A percentile compares a stretch with the other conserved stretches of the same genome.
Evolutionary conservation across 179 eudicot genomes (phyloP).

Genomic region (Nepenthes alata): DNA sequence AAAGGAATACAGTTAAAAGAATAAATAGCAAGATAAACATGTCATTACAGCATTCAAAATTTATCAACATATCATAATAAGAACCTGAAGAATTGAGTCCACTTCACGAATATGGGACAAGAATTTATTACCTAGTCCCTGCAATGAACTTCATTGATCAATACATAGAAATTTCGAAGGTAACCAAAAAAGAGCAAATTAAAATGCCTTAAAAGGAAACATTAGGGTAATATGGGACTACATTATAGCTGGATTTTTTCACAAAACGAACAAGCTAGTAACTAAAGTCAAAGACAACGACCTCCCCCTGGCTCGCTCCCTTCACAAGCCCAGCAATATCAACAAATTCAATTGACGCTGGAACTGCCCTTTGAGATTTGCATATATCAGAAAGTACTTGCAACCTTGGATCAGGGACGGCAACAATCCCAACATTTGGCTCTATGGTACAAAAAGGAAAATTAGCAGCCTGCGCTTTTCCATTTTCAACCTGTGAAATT

Average conservation of each 20-base stretch:
- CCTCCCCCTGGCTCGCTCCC: slow-evolving; percentile 99
- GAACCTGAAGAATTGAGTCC: slow-evolving; percentile 92
- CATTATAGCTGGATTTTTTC: not conserved
- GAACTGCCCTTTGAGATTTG: slow-evolving; percentile 77
- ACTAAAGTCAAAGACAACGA: slow-evolving; percentile 15
- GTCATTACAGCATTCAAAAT: not conserved
- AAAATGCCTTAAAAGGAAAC: too few relatives aligned
- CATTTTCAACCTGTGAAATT: slow-evolving; percentile 76
- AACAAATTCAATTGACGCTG: slow-evolving; percentile 91
- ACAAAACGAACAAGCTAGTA: not conserved
- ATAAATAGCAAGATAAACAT: not conserved
- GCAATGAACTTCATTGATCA: slow-evolving; percentile 14
- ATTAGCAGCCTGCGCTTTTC: slow-evolving; percentile 98
- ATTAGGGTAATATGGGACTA: not conserved
- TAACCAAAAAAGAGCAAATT: not conserved
- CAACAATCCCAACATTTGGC: slow-evolving; percentile 91
- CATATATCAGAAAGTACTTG: slow-evolving; percentile 74
- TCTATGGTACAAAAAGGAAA: slow-evolving; percentile 96
- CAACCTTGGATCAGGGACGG: slow-evolving; percentile 93
- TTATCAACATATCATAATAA: not conserved
- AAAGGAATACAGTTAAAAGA: not conserved
- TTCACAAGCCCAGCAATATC: slow-evolving; percentile 99
- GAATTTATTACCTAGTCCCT: slow-evolving; percentile 96
- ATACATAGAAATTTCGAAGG: not conserved
- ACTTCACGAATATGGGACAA: slow-evolving; percentile 98